Evolutionary conservation across 2,329 filamentous ascomycete species (phyloP).

Genomic region (Penicillium sp.): DNA sequence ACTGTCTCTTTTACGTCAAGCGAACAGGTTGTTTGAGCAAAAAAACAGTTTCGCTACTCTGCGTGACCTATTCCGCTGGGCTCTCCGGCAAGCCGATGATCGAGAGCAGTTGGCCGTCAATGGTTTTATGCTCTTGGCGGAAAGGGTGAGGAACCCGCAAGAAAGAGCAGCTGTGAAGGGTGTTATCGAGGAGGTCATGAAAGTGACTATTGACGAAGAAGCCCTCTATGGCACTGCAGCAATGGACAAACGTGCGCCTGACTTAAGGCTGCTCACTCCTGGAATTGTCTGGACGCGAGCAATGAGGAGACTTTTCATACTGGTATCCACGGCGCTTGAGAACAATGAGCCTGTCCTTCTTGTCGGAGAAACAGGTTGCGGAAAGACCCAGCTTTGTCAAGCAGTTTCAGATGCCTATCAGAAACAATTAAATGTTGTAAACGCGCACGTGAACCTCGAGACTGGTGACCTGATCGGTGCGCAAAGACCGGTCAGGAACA

Average conservation of each 20-base stretch:
- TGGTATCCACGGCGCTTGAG: conserved; percentile 83
- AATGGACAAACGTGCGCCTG: conserved; percentile 61
- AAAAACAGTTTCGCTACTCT: conserved; percentile 97
- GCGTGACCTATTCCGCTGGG: conserved; percentile 95
- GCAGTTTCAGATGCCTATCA: conserved; percentile 80
- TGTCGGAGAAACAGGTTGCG: conserved; percentile 95
- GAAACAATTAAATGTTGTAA: conserved; percentile 84
- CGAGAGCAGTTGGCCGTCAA: conserved; percentile 88
- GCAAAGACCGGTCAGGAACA: conserved; percentile 87
- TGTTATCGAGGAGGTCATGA: conserved; percentile 90
- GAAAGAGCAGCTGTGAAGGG: conserved; percentile 83
- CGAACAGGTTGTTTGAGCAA: conserved; percentile 90
- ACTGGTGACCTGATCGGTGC: conserved; percentile 97
- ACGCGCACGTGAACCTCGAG: conserved; percentile 97
- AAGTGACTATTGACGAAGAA: conserved; percentile 76
- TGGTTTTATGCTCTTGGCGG: conserved; percentile 94
- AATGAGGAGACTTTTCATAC: conserved; percentile 87
- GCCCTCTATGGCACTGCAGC: conserved; percentile 70
- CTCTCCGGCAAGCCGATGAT: conserved; percentile 79
- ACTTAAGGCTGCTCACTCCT: conserved; percentile 39
- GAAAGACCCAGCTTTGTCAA: conserved; percentile 96
- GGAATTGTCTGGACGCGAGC: conserved; percentile 89
- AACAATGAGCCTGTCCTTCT: conserved; percentile 94
- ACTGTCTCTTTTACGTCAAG: conserved; percentile 85
- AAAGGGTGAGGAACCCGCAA: conserved; percentile 88